Base-by-base conservation (phyloP, 352 stramenopile species). In the Globisporangium spinosum region DNA sequence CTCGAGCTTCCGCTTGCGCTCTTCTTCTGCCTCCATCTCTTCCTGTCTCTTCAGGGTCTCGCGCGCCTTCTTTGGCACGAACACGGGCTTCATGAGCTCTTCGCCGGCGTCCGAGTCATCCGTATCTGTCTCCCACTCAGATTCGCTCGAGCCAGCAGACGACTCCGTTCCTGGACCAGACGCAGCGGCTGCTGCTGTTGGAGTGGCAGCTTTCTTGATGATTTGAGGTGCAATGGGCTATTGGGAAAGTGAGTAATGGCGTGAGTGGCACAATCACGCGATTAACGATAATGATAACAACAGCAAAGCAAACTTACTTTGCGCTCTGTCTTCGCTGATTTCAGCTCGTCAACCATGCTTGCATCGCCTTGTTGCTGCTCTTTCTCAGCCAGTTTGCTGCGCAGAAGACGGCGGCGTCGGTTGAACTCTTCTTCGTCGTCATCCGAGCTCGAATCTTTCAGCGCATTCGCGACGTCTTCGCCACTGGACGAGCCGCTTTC, bases 81-180 rank as follows among this genome's bases (percentile, higher is more conserved):
- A 98, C 17, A 98, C 82, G 4, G 93, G 93, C 69, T 97, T 97
- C 78, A 97, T 89, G 17, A 97, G 70, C 69, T 83, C 72, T 56
- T 93, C 82, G 10, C 73, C 82, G 27, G 77, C 76, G 13, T 91
- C 85, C 15, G 85, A 94, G 3, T 91, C 80, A 61, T 92, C 82
- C 10, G 87, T 85, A 64, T 96, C 89, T 0, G 87, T 96, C 68
- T 94, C 89, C 74, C 82, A 94, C 62, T 95, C 87, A 0, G 85
- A 92, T 35, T 70, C 76, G 10, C 77, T 80, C 53, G 77, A 84
- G 4, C 66, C 78, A 67, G 73, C 78, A 10, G 82, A 90, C 0
- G 69, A 77, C 57, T 83, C 73, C 4, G 75, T 79, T 17, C 58
- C 69, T 5, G 65, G 29, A 13, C 47, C 15, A 61, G 65, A 12